These are phyloP conservation scores for Cladosporium sp. DNA, from an alignment of 2,329 filamentous ascomycete species.

Conservation along the genomic window DNA sequence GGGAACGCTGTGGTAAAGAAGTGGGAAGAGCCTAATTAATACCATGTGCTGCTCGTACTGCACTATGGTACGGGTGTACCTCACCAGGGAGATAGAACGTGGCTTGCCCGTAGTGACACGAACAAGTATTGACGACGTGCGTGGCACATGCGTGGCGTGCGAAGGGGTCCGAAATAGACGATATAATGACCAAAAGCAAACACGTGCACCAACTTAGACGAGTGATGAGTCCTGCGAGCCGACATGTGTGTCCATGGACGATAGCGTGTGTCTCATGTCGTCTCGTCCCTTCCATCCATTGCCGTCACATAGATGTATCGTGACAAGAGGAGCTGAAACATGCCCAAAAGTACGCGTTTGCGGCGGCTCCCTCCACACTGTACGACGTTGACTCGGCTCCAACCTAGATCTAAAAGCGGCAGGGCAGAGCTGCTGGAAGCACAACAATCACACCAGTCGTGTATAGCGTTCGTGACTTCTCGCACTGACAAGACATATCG, in stretches of 20 bases:
- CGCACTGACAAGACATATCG: not conserved
- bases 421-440: not conserved
- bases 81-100: not conserved
- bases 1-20: slow-evolving; percentile 7
- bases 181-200: not conserved
- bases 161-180: not conserved
- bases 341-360: not conserved
- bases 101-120: not conserved
- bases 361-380: not conserved
- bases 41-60: too few relatives aligned
- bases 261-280: too few relatives aligned
- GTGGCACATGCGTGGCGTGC: not conserved
- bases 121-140: too few relatives aligned
- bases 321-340: too few relatives aligned
- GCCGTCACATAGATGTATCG: too few relatives aligned
- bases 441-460: not conserved
- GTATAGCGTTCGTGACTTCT: not conserved
- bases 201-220: too few relatives aligned
- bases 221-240: too few relatives aligned
- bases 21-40: not conserved
- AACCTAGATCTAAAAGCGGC: not conserved
- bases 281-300: too few relatives aligned
- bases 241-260: too few relatives aligned
- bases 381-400: not conserved
- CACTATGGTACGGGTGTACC: too few relatives aligned